Conservation (phyloP, 345 rosid genomes). For the Rubroshorea leprosula region DNA sequence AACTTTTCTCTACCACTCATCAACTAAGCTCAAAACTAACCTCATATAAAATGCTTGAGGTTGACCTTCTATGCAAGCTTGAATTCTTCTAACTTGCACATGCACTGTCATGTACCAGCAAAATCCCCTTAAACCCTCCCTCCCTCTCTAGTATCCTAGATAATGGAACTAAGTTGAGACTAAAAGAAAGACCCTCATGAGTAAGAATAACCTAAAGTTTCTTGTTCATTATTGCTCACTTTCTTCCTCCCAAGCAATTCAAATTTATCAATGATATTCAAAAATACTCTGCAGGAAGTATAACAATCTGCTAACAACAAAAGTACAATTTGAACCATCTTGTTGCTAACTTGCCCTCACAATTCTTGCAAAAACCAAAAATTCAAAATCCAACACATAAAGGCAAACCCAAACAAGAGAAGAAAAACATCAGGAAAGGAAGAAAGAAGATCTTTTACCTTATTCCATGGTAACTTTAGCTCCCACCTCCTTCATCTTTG, state of each 20-base stretch:
- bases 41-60: neutral
- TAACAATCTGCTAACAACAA: neutral
- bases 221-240: neutral
- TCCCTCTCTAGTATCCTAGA: neutral
- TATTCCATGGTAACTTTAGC: conserved; percentile 83
- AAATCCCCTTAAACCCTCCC: neutral
- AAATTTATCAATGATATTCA: neutral
- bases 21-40: neutral
- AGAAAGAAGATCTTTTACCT: conserved; percentile 22
- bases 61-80: neutral
- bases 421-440: neutral
- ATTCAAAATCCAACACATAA: neutral
- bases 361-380: neutral
- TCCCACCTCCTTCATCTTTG: conserved; percentile 78
- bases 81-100: neutral
- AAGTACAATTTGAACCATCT: no score
- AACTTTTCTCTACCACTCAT: neutral
- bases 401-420: neutral
- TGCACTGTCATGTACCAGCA: neutral
- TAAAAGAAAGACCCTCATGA: no score
- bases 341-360: no score
- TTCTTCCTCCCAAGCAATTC: neutral
- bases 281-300: neutral
- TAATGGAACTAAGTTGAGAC: no score
- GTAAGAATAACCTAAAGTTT: neutral